Evolutionary conservation across 345 rosid species (phyloP).

Genomic region (Draba incana): DNA sequence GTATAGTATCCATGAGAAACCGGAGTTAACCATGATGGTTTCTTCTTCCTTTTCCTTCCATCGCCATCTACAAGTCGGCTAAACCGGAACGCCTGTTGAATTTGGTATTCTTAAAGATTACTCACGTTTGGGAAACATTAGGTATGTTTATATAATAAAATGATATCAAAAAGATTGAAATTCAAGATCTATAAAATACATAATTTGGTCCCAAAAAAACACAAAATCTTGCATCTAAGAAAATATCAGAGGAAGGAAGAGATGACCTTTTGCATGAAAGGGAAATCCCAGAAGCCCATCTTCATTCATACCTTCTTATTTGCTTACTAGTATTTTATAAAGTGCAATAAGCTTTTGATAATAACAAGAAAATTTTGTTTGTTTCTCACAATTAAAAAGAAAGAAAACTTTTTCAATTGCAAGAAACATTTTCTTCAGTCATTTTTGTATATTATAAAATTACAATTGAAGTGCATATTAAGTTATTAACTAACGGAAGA

Average conservation of each 20-base stretch:
- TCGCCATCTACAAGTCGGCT: slow-evolving; percentile 42
- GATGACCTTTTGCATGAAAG: slow-evolving; percentile 61
- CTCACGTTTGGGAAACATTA: neutral
- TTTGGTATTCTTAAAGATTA: neutral
- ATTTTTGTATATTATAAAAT: slow-evolving; percentile 1
- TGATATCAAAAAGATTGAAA: neutral
- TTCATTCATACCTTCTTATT: slow-evolving; percentile 20
- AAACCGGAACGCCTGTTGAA: slow-evolving; percentile 54
- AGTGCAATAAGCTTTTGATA: slow-evolving; percentile 23
- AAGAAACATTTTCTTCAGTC: slow-evolving; percentile 21
- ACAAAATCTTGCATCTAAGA: neutral
- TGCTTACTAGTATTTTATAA: slow-evolving; percentile 22
- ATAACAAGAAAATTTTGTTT: slow-evolving; percentile 16
- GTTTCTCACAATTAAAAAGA: slow-evolving; percentile 2
- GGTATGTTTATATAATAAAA: neutral
- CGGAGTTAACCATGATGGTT: slow-evolving; percentile 65
- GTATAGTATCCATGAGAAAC: slow-evolving; percentile 69
- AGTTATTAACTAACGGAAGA: no score
- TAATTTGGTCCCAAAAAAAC: neutral
- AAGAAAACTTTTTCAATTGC: slow-evolving; percentile 33
- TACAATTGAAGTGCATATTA: neutral
- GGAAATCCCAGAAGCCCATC: slow-evolving; percentile 58
- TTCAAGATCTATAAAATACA: neutral
- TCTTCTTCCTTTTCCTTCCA: slow-evolving; percentile 49
- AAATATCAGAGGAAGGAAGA: slow-evolving; percentile 1